phyloP scores from a whole-genome alignment of 73 alveolate species.

The Paraurostyla sp. region DNA sequence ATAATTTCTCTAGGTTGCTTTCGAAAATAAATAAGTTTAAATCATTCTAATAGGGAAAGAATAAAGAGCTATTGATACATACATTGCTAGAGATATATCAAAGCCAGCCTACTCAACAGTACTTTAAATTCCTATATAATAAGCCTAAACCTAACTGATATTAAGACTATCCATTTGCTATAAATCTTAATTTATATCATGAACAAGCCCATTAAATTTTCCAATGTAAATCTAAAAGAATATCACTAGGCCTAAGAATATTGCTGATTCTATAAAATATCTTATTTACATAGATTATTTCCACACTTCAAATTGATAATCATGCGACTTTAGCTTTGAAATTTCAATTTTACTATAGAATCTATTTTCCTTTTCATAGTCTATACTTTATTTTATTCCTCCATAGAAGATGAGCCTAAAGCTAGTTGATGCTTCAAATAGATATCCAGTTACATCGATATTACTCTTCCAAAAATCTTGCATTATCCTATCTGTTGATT shows the following conservation, averaged over 20 bases:
- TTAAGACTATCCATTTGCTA: neutral
- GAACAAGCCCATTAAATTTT: neutral
- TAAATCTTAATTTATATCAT: neutral
- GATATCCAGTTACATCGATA: slow-evolving; percentile 9
- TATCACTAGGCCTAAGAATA: neutral
- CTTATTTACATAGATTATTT: neutral
- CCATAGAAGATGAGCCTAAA: neutral
- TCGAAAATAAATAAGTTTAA: neutral
- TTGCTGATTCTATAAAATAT: neutral
- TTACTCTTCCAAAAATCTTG: slow-evolving; percentile 16
- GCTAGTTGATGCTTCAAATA: neutral
- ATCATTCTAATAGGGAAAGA: slow-evolving; percentile 24
- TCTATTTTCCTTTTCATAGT: neutral
- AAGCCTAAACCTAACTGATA: neutral
- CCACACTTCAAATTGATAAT: neutral
- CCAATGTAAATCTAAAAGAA: neutral
- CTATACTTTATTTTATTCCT: too few relatives aligned
- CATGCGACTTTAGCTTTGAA: neutral
- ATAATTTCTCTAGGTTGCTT: neutral
- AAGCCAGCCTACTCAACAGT: neutral
- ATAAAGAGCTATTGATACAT: neutral
- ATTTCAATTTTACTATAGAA: neutral
- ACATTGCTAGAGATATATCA: slow-evolving; percentile 18
- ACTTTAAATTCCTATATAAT: neutral
- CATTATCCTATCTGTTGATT: neutral